Base-by-base conservation (phyloP, 768 basidiomycete species). In the Collybia mongolica region DNA sequence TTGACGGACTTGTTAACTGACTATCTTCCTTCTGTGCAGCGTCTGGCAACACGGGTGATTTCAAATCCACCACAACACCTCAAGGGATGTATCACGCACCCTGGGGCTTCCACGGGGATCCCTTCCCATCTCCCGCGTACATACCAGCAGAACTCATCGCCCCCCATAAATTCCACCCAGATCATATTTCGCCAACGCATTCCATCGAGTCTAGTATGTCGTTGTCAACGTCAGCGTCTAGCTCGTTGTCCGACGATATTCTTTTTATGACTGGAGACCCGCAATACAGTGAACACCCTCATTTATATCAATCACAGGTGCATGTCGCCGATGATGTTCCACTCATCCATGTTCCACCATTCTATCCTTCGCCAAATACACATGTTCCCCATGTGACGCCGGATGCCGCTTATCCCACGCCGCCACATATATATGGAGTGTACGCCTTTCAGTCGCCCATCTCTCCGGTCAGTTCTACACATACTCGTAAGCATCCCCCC, bases 291-390 rank as follows among this genome's bases (percentile, higher is more conserved):
- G 73, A 75, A 54, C 72, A 73, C 54, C 52, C 62, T 12, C 72
- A 75, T 49, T 63, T 63, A 38, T 64, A 72, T 48, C 73, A 74
- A 57, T 74, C 73, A n/a, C 66, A 65, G 56, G 58, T 75, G 29
- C 61, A 56, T 36, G 58, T 72, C 23, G 55, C 59, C n/a, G 70
- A 72, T 18, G 64, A 65, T 26, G 59, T 61, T 3, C 64, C 67
- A 2, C 39, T 68, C 39, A 53, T 69, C 18, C 71, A 72, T 52
- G 64, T 69, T 17, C 59, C 69, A 7, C 69, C 69, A 4, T 65
- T 65, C 39, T 67, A 65, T 26, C 44, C 41, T 18, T 35, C 49
- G 6, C 42, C 49, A 20, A 32, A 36, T 14, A 14, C 52, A 0
- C 59, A 46, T 24, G 50, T 55, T 17, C 52, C 61, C 24, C 46